phyloP scores from a whole-genome alignment of 73 alveolate species.

The Diophrys sp. region DNA sequence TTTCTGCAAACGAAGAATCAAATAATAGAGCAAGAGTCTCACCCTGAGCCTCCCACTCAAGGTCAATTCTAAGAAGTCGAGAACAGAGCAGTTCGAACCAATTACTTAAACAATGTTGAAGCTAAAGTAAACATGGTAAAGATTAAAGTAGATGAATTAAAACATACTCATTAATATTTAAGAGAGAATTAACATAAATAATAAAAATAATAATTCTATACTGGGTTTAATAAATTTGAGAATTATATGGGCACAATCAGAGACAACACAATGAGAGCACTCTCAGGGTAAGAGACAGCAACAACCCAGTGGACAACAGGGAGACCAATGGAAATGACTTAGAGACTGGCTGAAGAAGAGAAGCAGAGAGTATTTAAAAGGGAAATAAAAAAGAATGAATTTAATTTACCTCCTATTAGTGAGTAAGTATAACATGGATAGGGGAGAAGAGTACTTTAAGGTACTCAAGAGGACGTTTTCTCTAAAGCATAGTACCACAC shows the following conservation, averaged over 20 bases:
- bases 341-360: not conserved
- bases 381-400: not conserved
- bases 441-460: not conserved
- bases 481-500: not conserved
- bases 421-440: not conserved
- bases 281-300: not conserved
- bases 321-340: not conserved
- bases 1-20: not conserved
- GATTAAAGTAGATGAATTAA: not conserved
- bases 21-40: not conserved
- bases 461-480: not conserved
- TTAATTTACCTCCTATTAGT: not conserved
- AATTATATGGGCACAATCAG: not conserved
- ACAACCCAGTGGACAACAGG: not conserved
- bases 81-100: not conserved
- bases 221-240: not conserved
- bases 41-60: too few relatives aligned
- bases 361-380: not conserved
- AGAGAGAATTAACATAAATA: not conserved
- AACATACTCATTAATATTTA: not conserved
- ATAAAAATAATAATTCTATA: too few relatives aligned
- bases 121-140: not conserved
- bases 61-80: not conserved
- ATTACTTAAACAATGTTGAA: not conserved
- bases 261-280: not conserved